These are phyloP conservation scores for Trametes villosa DNA, from an alignment of 768 basidiomycete species.

Conservation along the genomic window DNA sequence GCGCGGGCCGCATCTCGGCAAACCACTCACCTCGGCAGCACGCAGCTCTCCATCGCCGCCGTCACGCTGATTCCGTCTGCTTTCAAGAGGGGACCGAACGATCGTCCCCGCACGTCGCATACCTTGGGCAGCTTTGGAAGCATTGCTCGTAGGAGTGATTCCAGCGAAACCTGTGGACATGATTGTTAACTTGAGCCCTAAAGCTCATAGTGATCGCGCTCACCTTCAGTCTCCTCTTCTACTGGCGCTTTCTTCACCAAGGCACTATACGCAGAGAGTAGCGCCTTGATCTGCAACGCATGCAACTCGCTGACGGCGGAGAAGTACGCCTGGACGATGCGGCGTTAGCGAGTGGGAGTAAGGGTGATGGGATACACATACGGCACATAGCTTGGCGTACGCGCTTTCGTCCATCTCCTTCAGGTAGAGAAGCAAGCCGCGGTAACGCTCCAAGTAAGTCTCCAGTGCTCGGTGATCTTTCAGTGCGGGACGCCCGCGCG, in stretches of 20 bases:
- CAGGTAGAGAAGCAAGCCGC: conserved; percentile 87
- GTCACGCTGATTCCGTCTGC: conserved; percentile 58
- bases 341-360: too few relatives aligned
- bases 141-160: conserved; percentile 23
- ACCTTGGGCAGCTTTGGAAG: conserved; percentile 54
- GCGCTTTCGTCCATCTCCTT: conserved; percentile 94
- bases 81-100: conserved; percentile 77
- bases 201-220: not conserved
- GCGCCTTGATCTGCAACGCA: conserved; percentile 73
- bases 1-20: not conserved
- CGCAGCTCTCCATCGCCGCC: conserved; percentile 60
- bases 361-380: too few relatives aligned
- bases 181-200: not conserved
- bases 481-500: conserved; percentile 52
- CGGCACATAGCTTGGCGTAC: conserved; percentile 90
- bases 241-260: conserved; percentile 68
- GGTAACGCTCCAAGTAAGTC: conserved; percentile 82
- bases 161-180: conserved; percentile 26
- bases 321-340: conserved; percentile 76
- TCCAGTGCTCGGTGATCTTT: conserved; percentile 76
- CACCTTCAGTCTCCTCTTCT: conserved; percentile 78
- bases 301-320: conserved; percentile 84
- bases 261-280: conserved; percentile 61
- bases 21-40: conserved; percentile 66
- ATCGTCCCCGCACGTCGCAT: conserved; percentile 86